Evolutionary conservation across 2,329 filamentous ascomycete genomes (phyloP).

Genomic region (Sordariomycetes sp.): DNA sequence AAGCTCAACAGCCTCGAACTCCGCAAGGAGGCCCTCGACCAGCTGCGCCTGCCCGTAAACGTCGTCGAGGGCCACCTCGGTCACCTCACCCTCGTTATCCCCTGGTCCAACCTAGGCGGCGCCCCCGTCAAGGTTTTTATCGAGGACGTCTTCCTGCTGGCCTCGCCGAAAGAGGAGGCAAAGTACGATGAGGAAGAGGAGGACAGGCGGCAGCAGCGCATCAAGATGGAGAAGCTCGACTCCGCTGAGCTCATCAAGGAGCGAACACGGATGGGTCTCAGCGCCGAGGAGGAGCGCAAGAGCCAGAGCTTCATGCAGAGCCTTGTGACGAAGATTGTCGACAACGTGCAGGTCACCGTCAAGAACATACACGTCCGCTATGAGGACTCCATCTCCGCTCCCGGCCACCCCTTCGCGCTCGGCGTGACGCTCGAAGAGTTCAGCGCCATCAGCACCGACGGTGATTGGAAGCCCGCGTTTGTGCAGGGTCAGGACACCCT

Average conservation of each 20-base stretch:
- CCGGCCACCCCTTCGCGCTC: conserved; percentile 87
- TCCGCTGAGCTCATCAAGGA: conserved; percentile 92
- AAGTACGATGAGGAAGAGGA: conserved; percentile 92
- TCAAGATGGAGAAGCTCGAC: conserved; percentile 98
- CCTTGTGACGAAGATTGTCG: conserved; percentile 88
- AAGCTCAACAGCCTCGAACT: conserved; percentile 88
- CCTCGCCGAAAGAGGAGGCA: conserved; percentile 88
- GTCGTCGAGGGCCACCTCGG: conserved; percentile 92
- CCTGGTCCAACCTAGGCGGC: conserved; percentile 92
- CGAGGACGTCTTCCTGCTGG: conserved; percentile 90
- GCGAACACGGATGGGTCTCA: conserved; percentile 82
- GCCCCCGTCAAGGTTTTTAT: conserved; percentile 92
- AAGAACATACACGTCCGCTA: conserved; percentile 99
- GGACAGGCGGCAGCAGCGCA: conserved; percentile 67
- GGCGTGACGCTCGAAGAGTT: conserved; percentile 91
- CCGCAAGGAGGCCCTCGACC: conserved; percentile 87
- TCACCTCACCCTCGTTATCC: conserved; percentile 81
- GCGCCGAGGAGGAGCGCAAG: conserved; percentile 88
- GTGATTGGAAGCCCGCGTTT: conserved; percentile 89
- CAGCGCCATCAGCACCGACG: conserved; percentile 91
- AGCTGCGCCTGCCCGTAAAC: conserved; percentile 91
- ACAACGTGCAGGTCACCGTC: conserved; percentile 94
- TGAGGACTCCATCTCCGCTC: conserved; percentile 91
- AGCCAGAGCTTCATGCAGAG: conserved; percentile 97
- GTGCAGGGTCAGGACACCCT: conserved; percentile 74